Evolutionary conservation across 306 rosid genomes (phyloP).

Genomic region (Rosa lucieae): DNA sequence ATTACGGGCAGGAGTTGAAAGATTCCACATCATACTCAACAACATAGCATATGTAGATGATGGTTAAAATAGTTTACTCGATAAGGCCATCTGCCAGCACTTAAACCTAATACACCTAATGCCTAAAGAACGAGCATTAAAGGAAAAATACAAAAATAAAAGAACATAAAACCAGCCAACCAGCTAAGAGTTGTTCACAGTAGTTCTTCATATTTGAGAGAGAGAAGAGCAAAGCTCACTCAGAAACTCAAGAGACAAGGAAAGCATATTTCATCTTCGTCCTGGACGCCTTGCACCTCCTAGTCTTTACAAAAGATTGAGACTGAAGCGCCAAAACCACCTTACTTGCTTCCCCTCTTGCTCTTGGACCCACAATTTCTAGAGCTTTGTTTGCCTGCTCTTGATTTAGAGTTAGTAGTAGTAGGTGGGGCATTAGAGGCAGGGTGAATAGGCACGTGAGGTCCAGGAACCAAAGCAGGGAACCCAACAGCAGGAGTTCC

Average conservation of each 20-base stretch:
- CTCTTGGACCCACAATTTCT: constrained; percentile 53
- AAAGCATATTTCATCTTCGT: constrained; percentile 58
- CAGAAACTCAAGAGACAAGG: constrained; percentile 5
- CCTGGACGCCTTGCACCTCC: constrained; percentile 74
- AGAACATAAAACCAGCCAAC: background rate
- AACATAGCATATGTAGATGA: background rate
- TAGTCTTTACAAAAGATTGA: constrained; percentile 47
- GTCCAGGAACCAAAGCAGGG: constrained; percentile 98
- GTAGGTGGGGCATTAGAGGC: constrained; percentile 33
- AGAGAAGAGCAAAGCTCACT: constrained; percentile 4
- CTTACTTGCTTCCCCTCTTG: constrained; percentile 48
- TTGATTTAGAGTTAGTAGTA: constrained; percentile 20
- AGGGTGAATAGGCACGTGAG: constrained; percentile 62
- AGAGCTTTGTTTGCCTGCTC: constrained; percentile 33
- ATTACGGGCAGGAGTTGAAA: background rate
- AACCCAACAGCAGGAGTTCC: constrained; percentile 99
- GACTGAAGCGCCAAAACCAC: constrained; percentile 27
- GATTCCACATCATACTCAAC: background rate
- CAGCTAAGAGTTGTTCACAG: background rate
- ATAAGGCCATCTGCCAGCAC: background rate
- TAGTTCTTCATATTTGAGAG: background rate
- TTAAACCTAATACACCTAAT: background rate
- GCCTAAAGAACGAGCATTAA: background rate
- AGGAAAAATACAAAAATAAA: background rate
- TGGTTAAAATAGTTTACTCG: background rate